Conservation (phyloP, 1,284 basidiomycete species). For the Dichomitus squalens region DNA sequence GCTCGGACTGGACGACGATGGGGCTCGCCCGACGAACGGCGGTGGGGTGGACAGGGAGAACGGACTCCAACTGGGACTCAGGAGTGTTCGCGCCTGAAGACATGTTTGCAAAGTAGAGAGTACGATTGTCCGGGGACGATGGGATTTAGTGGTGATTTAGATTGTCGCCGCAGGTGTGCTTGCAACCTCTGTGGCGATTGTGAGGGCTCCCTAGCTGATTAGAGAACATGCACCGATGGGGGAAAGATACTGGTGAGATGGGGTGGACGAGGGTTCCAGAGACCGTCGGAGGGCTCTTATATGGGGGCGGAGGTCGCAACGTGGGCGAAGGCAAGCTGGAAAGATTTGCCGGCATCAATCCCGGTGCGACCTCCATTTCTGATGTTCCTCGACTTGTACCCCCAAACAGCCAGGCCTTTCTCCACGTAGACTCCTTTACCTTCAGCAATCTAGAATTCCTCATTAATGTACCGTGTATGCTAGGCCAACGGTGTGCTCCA, state of each 20-base stretch:
- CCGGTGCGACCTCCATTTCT: not conserved
- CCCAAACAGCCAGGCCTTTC: too few species aligned
- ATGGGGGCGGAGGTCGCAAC: slow-evolving; percentile 9
- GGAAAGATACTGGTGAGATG: not conserved
- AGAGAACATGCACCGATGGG: slow-evolving; percentile 73
- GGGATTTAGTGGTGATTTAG: slow-evolving; percentile 52
- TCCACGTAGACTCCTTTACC: too few species aligned
- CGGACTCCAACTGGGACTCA: slow-evolving; percentile 64
- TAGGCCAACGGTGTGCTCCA: too few species aligned
- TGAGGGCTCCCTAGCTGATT: slow-evolving; percentile 83
- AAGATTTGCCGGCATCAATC: slow-evolving; percentile 2
- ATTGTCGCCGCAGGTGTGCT: slow-evolving; percentile 69
- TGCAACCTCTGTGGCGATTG: slow-evolving; percentile 76
- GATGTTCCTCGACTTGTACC: not conserved
- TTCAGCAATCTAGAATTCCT: too few species aligned
- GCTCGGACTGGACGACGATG: slow-evolving; percentile 84
- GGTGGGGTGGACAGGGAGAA: slow-evolving; percentile 81
- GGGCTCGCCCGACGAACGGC: slow-evolving; percentile 76
- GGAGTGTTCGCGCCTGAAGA: slow-evolving; percentile 66
- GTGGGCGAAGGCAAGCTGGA: slow-evolving; percentile 1
- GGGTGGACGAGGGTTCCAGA: not conserved
- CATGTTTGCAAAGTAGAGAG: slow-evolving; percentile 40
- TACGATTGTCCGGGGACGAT: slow-evolving; percentile 21
- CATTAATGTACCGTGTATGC: too few species aligned
- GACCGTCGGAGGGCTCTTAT: slow-evolving; percentile 15